A percentile compares a stretch with the other conserved stretches of the same genome.
These are phyloP conservation scores for Penicillium paradoxum DNA, from an alignment of 495 filamentous ascomycete species.

Conservation along the genomic window DNA sequence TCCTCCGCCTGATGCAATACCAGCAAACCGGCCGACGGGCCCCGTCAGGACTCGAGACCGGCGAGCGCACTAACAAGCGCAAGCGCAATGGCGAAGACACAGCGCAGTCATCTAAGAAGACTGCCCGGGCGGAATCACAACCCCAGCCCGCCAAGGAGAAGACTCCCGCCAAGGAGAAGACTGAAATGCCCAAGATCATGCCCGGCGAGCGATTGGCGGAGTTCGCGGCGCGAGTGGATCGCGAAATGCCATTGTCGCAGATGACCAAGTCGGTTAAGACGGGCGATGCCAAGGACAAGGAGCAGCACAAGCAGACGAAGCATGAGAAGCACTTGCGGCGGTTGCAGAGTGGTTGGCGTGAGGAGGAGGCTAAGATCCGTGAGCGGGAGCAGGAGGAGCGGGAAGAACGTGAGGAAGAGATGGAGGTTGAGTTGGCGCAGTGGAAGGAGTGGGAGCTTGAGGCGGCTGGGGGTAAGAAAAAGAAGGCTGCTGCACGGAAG, in stretches of 20 bases:
- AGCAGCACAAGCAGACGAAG: conserved; percentile 58
- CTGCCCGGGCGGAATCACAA: conserved; percentile 6
- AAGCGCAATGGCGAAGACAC: conserved; percentile 27
- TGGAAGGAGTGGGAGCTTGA: conserved; percentile 48
- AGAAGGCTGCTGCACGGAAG: conserved; percentile 34
- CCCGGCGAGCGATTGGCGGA: conserved; percentile 79
- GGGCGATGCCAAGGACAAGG: conserved; percentile 40
- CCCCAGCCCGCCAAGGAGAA: conserved; percentile 15
- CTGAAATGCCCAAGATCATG: conserved; percentile 58
- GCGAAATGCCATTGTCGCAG: conserved; percentile 68
- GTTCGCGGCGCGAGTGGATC: conserved; percentile 80
- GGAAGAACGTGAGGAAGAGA: conserved; percentile 51
- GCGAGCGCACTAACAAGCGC: conserved; percentile 49
- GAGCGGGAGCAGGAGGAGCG: conserved; percentile 61
- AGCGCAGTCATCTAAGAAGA: conserved; percentile 17
- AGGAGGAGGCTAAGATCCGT: conserved; percentile 62
- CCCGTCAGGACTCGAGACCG: conserved; percentile 66
- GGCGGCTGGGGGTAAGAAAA: conserved; percentile 52
- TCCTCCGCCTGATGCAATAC: conserved; percentile 73
- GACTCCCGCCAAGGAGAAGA: conserved; percentile 12
- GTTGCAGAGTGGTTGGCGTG: conserved; percentile 76
- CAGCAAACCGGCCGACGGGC: conserved; percentile 48
- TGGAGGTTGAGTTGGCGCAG: conserved; percentile 46
- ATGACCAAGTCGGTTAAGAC: conserved; percentile 43
- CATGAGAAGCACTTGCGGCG: conserved; percentile 79